Conservation (phyloP, 2,329 filamentous ascomycete genomes). For the Sporothrix inflata region DNA sequence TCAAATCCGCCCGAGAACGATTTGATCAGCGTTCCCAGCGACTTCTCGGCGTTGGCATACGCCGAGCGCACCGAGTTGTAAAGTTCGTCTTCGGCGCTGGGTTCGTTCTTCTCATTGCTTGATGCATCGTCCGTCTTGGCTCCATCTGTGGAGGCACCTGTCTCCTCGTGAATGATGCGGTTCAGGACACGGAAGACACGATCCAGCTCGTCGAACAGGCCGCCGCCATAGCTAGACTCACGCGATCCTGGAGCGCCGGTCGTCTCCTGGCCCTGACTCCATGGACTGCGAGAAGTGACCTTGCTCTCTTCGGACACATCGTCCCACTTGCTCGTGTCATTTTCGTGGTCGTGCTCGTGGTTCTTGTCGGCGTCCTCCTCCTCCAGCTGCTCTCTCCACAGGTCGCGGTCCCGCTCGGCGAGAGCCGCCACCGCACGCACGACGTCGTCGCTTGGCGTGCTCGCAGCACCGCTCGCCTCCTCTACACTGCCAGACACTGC, state of each 20-base stretch:
- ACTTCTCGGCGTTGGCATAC: slow-evolving; percentile 44
- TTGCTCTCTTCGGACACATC: slow-evolving; percentile 1
- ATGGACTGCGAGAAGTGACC: not conserved
- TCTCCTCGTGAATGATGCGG: slow-evolving; percentile 34
- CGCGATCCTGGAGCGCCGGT: not conserved
- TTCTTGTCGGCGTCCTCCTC: slow-evolving; percentile 27
- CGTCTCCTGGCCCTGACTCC: not conserved
- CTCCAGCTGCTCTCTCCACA: slow-evolving; percentile 32
- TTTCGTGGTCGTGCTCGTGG: not conserved
- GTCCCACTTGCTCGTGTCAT: not conserved
- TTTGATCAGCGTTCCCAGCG: slow-evolving; percentile 49
- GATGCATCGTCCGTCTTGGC: slow-evolving; percentile 38
- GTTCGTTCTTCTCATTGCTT: slow-evolving; percentile 27
- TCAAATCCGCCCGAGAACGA: slow-evolving; percentile 37
- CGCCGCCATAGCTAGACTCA: slow-evolving; percentile 16
- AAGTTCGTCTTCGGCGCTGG: slow-evolving; percentile 49
- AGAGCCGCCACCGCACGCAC: slow-evolving; percentile 29
- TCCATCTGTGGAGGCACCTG: not conserved
- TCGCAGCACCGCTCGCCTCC: not conserved
- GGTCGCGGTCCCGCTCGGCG: slow-evolving; percentile 29
- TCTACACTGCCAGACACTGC: slow-evolving; percentile 35
- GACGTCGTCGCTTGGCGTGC: slow-evolving; percentile 23
- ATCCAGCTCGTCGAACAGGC: slow-evolving; percentile 35
- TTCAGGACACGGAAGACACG: slow-evolving; percentile 33
- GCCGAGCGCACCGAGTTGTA: slow-evolving; percentile 45